Percentiles rank a stretch among this genome's conserved stretches.
These are phyloP conservation scores for Ascomycota sp. DNA, from an alignment of 2,329 filamentous ascomycete species.

Conservation along the genomic window DNA sequence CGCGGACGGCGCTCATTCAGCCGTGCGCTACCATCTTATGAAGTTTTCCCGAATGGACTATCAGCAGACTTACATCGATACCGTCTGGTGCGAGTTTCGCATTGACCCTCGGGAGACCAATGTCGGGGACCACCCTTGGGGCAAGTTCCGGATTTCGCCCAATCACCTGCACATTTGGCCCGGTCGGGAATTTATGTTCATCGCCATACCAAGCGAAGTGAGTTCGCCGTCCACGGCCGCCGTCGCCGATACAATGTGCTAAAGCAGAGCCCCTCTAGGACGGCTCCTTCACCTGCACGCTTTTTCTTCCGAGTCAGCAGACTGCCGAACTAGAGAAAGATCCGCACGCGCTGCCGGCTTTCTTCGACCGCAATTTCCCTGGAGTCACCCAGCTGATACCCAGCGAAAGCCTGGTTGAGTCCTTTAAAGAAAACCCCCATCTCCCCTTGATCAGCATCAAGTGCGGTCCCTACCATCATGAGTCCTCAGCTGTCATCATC, in stretches of 20 bases:
- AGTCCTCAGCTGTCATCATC: slow-evolving; percentile 58
- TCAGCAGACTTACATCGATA: slow-evolving; percentile 86
- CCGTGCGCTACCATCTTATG: slow-evolving; percentile 85
- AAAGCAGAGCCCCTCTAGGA: neutral
- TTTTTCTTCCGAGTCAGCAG: slow-evolving; percentile 60
- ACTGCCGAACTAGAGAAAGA: slow-evolving; percentile 48
- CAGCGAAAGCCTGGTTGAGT: slow-evolving; percentile 43
- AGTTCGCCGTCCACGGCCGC: too few relatives aligned
- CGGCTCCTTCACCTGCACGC: slow-evolving; percentile 53
- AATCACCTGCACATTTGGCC: slow-evolving; percentile 98
- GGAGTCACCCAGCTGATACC: slow-evolving; percentile 60
- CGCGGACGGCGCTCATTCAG: slow-evolving; percentile 86
- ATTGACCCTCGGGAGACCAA: slow-evolving; percentile 34
- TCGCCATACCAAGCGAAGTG: slow-evolving; percentile 64
- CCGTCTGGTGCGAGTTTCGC: slow-evolving; percentile 89
- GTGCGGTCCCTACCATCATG: slow-evolving; percentile 72
- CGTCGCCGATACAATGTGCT: too few relatives aligned
- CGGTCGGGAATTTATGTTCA: slow-evolving; percentile 89
- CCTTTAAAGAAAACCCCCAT: slow-evolving; percentile 70
- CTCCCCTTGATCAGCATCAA: slow-evolving; percentile 87
- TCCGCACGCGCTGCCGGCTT: slow-evolving; percentile 38
- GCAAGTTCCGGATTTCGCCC: slow-evolving; percentile 60
- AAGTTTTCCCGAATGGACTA: slow-evolving; percentile 85
- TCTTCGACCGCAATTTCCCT: slow-evolving; percentile 72
- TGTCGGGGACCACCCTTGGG: slow-evolving; percentile 10